Conservation (phyloP, 2,329 filamentous ascomycete genomes). For the Rachicladosporium sp. region DNA sequence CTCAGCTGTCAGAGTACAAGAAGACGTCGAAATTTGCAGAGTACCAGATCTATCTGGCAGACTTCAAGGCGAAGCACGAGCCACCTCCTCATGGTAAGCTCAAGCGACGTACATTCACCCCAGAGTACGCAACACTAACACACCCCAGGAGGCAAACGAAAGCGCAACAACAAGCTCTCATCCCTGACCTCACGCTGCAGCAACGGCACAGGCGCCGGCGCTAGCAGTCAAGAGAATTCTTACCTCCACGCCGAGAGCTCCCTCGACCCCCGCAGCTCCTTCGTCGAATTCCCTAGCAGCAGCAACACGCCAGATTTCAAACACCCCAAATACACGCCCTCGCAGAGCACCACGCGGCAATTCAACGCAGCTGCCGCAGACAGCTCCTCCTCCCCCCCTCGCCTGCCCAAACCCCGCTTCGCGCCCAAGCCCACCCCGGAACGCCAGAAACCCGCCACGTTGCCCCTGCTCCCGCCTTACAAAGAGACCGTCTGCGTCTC, state of each 20-base stretch:
- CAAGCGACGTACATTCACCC: neutral
- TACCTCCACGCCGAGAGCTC: no score
- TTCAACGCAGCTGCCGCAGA: no score
- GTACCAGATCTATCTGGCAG: constrained; percentile 60
- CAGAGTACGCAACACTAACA: neutral
- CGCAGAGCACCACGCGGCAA: no score
- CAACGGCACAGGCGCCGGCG: neutral
- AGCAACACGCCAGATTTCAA: no score
- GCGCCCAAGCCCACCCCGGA: no score
- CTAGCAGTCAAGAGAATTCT: no score
- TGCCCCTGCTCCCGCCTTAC: no score
- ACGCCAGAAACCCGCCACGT: no score
- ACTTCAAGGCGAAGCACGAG: constrained; percentile 62
- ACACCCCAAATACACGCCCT: no score
- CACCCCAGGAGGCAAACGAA: constrained; percentile 1
- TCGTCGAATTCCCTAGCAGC: no score
- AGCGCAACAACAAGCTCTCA: constrained; percentile 1
- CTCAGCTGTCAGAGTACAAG: constrained; percentile 63
- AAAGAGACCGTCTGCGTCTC: no score
- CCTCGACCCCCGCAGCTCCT: no score
- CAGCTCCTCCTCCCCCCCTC: neutral
- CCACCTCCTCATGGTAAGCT: neutral
- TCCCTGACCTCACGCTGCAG: constrained; percentile 1
- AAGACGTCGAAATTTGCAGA: constrained; percentile 58
- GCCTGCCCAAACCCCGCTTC: constrained; percentile 1